These are phyloP conservation scores for Leucaena leucocephala DNA, from an alignment of 306 rosid species.

Conservation along the genomic window DNA sequence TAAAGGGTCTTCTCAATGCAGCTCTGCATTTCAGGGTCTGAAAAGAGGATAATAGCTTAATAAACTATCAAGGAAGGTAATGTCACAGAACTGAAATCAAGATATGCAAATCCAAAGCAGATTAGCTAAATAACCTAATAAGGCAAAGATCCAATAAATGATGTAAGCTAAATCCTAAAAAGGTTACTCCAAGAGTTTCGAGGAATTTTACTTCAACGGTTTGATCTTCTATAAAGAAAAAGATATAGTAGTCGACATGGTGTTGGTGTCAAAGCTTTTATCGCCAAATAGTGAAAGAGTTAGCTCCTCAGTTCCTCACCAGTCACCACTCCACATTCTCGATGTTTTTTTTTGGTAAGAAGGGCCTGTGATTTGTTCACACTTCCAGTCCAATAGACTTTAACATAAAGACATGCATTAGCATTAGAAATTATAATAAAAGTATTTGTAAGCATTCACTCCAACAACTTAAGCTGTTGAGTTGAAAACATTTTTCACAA, in stretches of 20 bases:
- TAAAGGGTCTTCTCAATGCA: slow-evolving; percentile 72
- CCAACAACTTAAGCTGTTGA: background rate
- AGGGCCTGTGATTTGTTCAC: background rate
- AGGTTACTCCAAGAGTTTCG: background rate
- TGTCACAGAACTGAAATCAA: slow-evolving; percentile 10
- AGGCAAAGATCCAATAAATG: slow-evolving; percentile 11
- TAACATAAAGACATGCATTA: background rate
- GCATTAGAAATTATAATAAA: background rate
- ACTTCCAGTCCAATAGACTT: background rate
- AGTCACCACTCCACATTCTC: background rate
- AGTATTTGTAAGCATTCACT: background rate
- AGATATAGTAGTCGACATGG: background rate
- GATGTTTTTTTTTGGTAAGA: background rate
- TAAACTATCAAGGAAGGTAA: slow-evolving; percentile 8
- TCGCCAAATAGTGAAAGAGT: background rate
- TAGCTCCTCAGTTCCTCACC: background rate
- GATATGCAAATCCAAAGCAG: slow-evolving; percentile 31
- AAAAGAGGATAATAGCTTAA: slow-evolving; percentile 33
- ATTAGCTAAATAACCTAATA: background rate
- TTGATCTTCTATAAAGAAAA: background rate
- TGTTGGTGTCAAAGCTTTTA: background rate
- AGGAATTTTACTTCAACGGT: background rate
- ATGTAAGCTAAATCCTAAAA: slow-evolving; percentile 28
- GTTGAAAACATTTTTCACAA: background rate
- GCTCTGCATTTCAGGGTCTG: slow-evolving; percentile 82